Evolutionary conservation across 106 monocot species (phyloP), one percentile per base, ranked within the genome.

Genomic region (Cymbidium sinense): DNA sequence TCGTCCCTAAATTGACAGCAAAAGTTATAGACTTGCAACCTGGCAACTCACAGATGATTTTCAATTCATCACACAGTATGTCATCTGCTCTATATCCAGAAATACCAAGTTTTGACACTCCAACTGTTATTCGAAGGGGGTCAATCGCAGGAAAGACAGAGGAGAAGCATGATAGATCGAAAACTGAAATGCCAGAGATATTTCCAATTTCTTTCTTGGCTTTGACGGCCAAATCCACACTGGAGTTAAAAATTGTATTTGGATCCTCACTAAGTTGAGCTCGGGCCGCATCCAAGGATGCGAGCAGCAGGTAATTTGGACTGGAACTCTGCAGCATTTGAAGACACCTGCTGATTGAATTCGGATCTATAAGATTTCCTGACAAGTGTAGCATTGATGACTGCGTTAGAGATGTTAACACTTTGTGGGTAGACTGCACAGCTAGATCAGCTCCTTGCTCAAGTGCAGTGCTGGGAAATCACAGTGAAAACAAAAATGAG

Each of bases 351-450:
- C 83, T 84, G 30, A 93, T 43, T 29, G 62, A 81, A 36, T 86
- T 89, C 21, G 50, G 80, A 33, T 96, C 96, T 4, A 96, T 74
- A 21, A 96, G 75, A 71, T 75, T 47, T 35, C 93, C 93, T 27
- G 77, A 73, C 50, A 79, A 52, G 50, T 93, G 96, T 5, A 96
- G 72, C 96, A 96, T 96, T 2, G 96, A 96, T 6, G 96, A 96
- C 73, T 96, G 96, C 7, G 93, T 89, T 15, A 96, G 85, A 29
- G 96, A 96, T 43, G 78, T 83, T 34, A 96, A 80, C 50, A 96
- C 91, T 77, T 96, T 93, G 76, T 96, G 93, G 0, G 93, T 96
- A 18, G 96, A 96, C 79, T 96, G 96, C 20, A 93, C 96, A 35
- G 80, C 81, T 21, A 96, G 28, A 69, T 96, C 93, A 7, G 91